phyloP scores from a whole-genome alignment of 129 eudicot species.

The Glebionis coronaria region DNA sequence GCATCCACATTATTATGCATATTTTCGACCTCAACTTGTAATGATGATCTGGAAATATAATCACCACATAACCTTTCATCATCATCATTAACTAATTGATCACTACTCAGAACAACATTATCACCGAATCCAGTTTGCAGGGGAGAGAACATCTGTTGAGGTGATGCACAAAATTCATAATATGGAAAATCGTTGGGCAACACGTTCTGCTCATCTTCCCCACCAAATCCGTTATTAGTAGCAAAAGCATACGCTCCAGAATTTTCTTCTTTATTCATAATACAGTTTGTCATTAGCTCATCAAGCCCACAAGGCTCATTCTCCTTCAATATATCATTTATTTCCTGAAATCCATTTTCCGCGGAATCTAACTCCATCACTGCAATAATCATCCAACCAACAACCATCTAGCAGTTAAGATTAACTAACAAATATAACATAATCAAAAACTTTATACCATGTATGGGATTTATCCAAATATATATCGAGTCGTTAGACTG shows the following conservation, averaged over 20 bases:
- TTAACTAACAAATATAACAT: not conserved
- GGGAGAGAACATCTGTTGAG: constrained; percentile 5
- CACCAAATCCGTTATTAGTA: not conserved
- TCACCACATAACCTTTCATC: constrained; percentile 17
- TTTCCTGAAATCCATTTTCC: constrained; percentile 7
- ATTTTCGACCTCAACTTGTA: constrained; percentile 7
- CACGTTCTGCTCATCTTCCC: too few relatives aligned
- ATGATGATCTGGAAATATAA: not conserved
- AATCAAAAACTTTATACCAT: not conserved
- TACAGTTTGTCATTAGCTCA: not conserved
- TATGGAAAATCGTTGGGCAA: not conserved
- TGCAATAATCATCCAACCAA: not conserved
- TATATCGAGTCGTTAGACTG: not conserved
- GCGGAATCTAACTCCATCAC: constrained; percentile 11
- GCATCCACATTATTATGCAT: constrained; percentile 1
- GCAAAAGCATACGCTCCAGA: not conserved
- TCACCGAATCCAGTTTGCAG: constrained; percentile 6
- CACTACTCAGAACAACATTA: not conserved
- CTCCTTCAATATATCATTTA: constrained; percentile 9
- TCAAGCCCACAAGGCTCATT: constrained; percentile 16
- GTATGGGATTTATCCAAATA: not conserved
- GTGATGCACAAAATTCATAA: constrained; percentile 4
- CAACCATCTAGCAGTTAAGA: not conserved
- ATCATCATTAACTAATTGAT: constrained; percentile 8
- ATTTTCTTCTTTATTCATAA: not conserved